Evolutionary conservation across 208 protist species (phyloP), one percentile per base, ranked within the genome.

Genomic region (Leishmania braziliensis): DNA sequence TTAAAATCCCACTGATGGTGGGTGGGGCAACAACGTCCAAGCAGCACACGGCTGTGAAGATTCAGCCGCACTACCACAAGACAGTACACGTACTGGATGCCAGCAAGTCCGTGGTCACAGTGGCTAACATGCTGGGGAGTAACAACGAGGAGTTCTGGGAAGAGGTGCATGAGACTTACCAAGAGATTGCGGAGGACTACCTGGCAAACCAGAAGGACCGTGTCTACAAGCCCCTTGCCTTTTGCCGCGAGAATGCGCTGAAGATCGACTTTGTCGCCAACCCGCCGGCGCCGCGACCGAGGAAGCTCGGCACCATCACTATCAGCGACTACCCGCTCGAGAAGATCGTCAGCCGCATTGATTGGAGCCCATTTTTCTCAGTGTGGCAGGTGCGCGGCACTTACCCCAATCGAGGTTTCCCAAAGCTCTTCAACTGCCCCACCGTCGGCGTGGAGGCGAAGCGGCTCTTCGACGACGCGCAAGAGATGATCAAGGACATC

Each of bases 1-100:
- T 99, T 33, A 89, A 81, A 46, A 89, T 98, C 29, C 98, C 98
- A 26, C 84, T 99, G 10, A 91, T 99, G 75, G 98, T 99, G 81
- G 98, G 98, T 69, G 98, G 98, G 46, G 98, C 98, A 1, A 99
- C 98, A 2, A 99, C 98, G 6, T 99, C 97, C 20, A 93, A 96
- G 79, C 97, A 99, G 85, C 98, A 99, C 92, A 99, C 98, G 5
- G 98, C 98, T 1, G 98, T 99, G 12, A 99, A 99, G 90, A 97
- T 99, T 46, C 78, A 92, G 54, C 97, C 97, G 20, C 91, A 97
- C 73, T 99, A 99, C 86, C 20, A 79, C 69, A 84, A 82, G 73
- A 86, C 87, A 46, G 88, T 99, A 23, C 98, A 99, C 84, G 98
- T 99, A 53, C 88, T 99, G 4, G 98, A 99, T 83, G 98, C 98